Evolutionary conservation across 2,329 filamentous ascomycete genomes (phyloP), one percentile per base, ranked within the genome.

Genomic region (Claviceps africana): DNA sequence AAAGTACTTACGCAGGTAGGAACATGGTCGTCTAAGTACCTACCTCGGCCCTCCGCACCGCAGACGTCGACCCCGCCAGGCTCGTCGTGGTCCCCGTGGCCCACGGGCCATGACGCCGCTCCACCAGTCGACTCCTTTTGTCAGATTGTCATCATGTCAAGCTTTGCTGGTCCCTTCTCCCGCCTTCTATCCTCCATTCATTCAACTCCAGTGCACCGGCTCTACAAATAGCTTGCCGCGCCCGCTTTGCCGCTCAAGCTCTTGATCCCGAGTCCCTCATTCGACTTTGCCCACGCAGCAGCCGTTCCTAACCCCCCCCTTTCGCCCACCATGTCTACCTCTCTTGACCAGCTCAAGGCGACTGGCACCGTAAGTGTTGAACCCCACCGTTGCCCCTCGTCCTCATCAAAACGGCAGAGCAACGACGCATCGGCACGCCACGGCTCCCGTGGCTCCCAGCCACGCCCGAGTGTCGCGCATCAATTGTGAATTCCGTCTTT

Each of bases 301-400:
- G n/a, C n/a, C n/a, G n/a, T n/a, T n/a, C n/a, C n/a, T n/a, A n/a
- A n/a, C n/a, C n/a, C n/a, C n/a, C n/a, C n/a, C n/a, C 9, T 11
- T 21, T 47, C 28, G 44, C 2, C 37, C 58, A 66, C 50, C 60
- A 96, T 96, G 90, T 73, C 88, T 72, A 85, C 76, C 72, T 88
- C 90, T 72, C 86, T 98, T 65, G 93, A 97, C 65, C 90, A 97
- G 77, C 82, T 98, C 71, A 98, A 98, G 81, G 83, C 88, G 77
- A 73, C 85, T 69, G 93, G 93, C 84, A 98, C 93, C 67, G 89
- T 95, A 79, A 73, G 88, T 86, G 47, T 21, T 47, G 51, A 55
- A 59, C 58, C 62, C 60, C 56, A 58, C 56, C 56, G 56, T 53
- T 59, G 59, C 64, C 65, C 66, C 64, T 64, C 64, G 22, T 53